These are phyloP conservation scores for Mortierella sp. DNA, from an alignment of 371 early-diverging fungal genomes.

Conservation along the genomic window DNA sequence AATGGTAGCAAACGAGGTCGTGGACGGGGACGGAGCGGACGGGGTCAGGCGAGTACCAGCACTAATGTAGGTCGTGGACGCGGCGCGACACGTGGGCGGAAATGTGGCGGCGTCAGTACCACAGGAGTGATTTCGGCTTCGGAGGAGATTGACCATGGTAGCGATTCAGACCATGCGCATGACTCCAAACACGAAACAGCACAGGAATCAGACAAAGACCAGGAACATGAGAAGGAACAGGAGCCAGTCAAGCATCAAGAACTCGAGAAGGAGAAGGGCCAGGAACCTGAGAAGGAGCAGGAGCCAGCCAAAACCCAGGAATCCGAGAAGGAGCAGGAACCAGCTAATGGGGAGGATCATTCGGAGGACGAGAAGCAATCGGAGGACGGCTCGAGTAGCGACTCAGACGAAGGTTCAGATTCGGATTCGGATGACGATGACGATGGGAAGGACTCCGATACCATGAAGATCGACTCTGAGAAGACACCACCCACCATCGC, in stretches of 20 bases:
- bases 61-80: background rate
- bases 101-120: background rate
- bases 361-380: background rate
- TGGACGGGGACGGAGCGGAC: conserved; percentile 8
- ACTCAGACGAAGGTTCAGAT: background rate
- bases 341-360: background rate
- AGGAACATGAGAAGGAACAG: background rate
- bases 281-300: background rate
- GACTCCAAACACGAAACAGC: background rate
- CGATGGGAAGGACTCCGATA: background rate
- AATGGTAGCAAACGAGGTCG: conserved; percentile 12
- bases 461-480: background rate
- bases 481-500: no score
- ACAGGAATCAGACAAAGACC: background rate
- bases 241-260: background rate
- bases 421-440: background rate
- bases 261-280: background rate
- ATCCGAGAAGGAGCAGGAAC: background rate
- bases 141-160: background rate
- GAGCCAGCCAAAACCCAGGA: background rate
- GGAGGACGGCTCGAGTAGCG: background rate
- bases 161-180: background rate
- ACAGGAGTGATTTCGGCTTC: background rate
- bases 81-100: background rate
- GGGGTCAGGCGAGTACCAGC: background rate